Percentiles rank a stretch among this genome's conserved stretches.
Evolutionary conservation across 164 flowering plant species (phyloP).

Genomic region (Houttuynia cordata): DNA sequence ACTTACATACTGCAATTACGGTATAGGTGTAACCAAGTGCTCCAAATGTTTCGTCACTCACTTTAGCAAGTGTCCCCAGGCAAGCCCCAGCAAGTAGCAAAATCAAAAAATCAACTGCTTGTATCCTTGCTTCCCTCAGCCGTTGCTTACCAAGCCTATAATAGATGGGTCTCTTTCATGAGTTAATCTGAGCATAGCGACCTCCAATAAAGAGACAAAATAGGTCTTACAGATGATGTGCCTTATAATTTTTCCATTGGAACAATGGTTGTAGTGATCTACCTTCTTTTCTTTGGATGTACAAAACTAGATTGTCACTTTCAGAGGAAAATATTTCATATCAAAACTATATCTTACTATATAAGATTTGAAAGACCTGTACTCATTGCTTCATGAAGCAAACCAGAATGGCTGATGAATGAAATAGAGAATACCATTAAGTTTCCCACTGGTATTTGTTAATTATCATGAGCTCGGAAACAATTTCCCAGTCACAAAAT

Average conservation of each 20-base stretch:
- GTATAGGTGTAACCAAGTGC: conserved; percentile 80
- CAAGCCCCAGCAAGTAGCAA: conserved; percentile 87
- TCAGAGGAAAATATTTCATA: not conserved
- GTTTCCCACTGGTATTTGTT: too few species aligned
- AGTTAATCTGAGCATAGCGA: not conserved
- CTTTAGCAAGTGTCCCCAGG: conserved; percentile 93
- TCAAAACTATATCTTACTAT: not conserved
- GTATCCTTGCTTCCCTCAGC: conserved; percentile 71
- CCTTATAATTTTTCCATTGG: not conserved
- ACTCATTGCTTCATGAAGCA: too few species aligned
- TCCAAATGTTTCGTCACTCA: conserved; percentile 90
- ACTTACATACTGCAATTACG: conserved; percentile 96
- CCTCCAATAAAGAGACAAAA: not conserved
- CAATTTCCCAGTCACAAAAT: too few species aligned
- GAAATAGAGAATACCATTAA: too few species aligned
- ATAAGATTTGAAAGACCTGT: too few species aligned
- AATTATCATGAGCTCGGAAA: too few species aligned
- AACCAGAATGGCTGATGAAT: too few species aligned
- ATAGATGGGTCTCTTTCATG: not conserved
- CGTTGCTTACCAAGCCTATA: conserved; percentile 80
- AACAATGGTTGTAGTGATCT: not conserved
- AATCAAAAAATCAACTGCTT: conserved; percentile 75
- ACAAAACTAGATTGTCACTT: not conserved
- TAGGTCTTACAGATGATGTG: not conserved
- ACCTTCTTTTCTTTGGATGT: not conserved